Evolutionary conservation across 495 filamentous ascomycete species (phyloP).

Genomic region (Penicillium maclennaniae): DNA sequence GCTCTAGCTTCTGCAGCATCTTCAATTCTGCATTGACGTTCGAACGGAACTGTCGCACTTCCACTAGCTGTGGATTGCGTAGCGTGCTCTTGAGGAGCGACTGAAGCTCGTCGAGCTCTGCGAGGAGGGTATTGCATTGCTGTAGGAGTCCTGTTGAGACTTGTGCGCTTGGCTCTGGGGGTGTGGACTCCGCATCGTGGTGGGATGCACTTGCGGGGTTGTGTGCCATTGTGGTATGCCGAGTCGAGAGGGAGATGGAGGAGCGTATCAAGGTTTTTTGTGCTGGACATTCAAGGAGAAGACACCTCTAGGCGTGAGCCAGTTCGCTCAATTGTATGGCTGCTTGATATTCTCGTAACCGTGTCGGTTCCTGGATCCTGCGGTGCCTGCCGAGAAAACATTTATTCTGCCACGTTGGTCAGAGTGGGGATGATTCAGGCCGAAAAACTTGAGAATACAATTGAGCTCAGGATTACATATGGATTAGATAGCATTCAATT

Average conservation of each 20-base stretch:
- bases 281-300: background rate
- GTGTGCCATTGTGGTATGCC: constrained; percentile 8
- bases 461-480: background rate
- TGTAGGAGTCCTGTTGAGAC: constrained; percentile 30
- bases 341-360: background rate
- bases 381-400: background rate
- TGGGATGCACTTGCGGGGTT: constrained; percentile 1
- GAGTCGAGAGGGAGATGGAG: background rate
- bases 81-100: constrained; percentile 38
- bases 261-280: background rate
- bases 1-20: constrained; percentile 45
- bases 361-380: background rate
- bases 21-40: constrained; percentile 47
- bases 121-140: constrained; percentile 41
- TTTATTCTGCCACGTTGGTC: background rate
- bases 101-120: constrained; percentile 47
- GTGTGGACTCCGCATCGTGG: background rate
- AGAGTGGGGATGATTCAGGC: background rate
- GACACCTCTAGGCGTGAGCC: background rate
- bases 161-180: constrained; percentile 2
- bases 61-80: constrained; percentile 49
- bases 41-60: constrained; percentile 48
- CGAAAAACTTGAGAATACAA: no score
- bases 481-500: background rate
- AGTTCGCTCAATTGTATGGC: background rate